These are phyloP conservation scores for Dictyostelium firmibasis DNA, from an alignment of 78 protist genomes.

Conservation along the genomic window DNA sequence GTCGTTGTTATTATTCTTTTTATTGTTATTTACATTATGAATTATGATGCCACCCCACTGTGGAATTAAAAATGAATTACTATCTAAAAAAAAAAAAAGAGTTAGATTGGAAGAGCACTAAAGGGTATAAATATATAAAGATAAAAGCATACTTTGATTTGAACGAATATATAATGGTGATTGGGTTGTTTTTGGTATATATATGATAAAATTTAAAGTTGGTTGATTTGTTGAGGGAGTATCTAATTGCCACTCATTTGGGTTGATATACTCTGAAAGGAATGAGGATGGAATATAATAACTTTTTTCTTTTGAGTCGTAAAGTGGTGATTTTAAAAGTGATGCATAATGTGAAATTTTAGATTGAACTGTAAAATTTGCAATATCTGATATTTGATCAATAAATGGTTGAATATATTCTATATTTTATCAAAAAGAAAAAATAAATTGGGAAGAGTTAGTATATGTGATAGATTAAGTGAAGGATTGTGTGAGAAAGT, in stretches of 20 bases:
- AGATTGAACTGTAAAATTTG: conserved; percentile 78
- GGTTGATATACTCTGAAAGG: conserved; percentile 72
- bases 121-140: not conserved
- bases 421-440: not conserved
- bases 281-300: conserved; percentile 33
- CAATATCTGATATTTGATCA: conserved; percentile 70
- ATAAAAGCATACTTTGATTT: conserved; percentile 3
- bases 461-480: no score
- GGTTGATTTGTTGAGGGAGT: conserved; percentile 69
- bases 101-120: not conserved
- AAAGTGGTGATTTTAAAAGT: conserved; percentile 39
- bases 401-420: conserved; percentile 53
- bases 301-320: not conserved
- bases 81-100: not conserved
- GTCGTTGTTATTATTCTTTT: not conserved
- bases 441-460: no score
- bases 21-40: conserved; percentile 33
- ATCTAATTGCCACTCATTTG: conserved; percentile 81
- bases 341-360: conserved; percentile 73
- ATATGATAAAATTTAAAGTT: conserved; percentile 75
- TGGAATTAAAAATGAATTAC: conserved; percentile 75
- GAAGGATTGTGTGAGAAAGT: no score
- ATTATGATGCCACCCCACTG: conserved; percentile 83
- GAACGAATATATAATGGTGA: conserved; percentile 56
- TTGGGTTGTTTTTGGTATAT: conserved; percentile 44